A percentile compares a stretch with the other conserved stretches of the same genome.
phyloP scores from a whole-genome alignment of 768 basidiomycete species.

The Hericium coralloides region DNA sequence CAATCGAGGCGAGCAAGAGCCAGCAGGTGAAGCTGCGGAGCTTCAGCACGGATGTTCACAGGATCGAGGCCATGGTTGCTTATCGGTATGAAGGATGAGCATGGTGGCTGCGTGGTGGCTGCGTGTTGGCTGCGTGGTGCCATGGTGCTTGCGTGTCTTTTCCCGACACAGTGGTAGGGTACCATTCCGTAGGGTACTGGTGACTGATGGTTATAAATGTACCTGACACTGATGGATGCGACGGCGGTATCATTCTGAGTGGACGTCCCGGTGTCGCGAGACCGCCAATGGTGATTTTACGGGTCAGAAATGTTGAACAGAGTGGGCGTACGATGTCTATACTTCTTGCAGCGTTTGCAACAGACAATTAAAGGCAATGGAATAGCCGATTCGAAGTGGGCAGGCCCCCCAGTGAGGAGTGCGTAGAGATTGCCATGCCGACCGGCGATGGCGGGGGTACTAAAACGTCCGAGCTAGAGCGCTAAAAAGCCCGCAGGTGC shows the following conservation, averaged over 20 bases:
- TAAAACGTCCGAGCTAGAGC: neutral
- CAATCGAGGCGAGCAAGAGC: constrained; percentile 89
- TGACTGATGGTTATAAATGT: too few relatives aligned
- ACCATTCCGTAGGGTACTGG: too few relatives aligned
- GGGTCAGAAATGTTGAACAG: too few relatives aligned
- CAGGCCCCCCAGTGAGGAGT: neutral
- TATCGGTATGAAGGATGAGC: constrained; percentile 82
- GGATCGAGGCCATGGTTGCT: constrained; percentile 96
- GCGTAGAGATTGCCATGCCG: neutral
- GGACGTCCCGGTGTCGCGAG: too few relatives aligned
- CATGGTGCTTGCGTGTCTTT: too few relatives aligned
- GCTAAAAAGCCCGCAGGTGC: neutral
- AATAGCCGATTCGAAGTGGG: neutral
- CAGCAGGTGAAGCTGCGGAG: constrained; percentile 91
- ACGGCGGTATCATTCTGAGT: too few relatives aligned
- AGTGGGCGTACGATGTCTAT: too few relatives aligned
- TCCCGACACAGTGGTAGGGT: too few relatives aligned
- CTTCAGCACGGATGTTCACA: constrained; percentile 97
- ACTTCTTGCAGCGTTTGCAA: too few relatives aligned
- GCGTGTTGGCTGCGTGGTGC: neutral
- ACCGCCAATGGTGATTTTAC: too few relatives aligned
- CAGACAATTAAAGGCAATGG: too few relatives aligned
- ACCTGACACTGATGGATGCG: too few relatives aligned
- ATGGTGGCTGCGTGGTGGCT: neutral
- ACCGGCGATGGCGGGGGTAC: neutral